Base-by-base conservation (phyloP, 345 rosid genomes). In the Euphorbia peplus region DNA sequence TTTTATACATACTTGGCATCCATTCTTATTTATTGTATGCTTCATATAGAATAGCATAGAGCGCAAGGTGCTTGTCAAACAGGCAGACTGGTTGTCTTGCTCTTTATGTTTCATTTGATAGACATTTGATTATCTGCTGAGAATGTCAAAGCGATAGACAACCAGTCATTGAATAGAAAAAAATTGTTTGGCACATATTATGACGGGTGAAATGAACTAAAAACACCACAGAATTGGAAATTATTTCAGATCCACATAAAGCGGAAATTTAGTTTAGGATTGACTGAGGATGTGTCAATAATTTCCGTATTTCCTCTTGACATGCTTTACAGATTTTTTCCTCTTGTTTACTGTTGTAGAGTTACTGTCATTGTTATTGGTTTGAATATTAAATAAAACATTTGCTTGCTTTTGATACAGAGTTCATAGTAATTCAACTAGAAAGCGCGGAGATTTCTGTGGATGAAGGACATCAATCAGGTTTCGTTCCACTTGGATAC, bases 401-500 rank as follows among this genome's bases (percentile, higher is more conserved):
- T 15, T 2, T 30, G 19, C 39, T 66, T 32, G 37, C 37, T n/a
- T 32, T 76, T 22, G 30, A 13, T 44, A 41, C 80, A 70, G 83
- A 76, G 28, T 70, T n/a, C n/a, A 46, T 16, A 29, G 68, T 53
- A 54, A 58, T 42, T 48, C 60, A 5, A 28, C n/a, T n/a, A 50
- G 73, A 8, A 44, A 48, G 47, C 59, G 16, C 61, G 19, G 72
- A 25, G 54, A 26, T 35, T 71, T 25, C 58, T 56, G 64, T 71
- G 25, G 32, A 44, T 16, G 53, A 32, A 54, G 8, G 54, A 57
- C 39, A 57, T 25, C 18, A 18, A 60, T 51, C 12, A 29, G 58
- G 22, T 41, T 73, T 24, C 47, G 0, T 53, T 64, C 64, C 69
- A 62, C 73, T 52, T 59, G 63, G 75, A 67, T 69, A 64, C 71